A percentile compares a stretch with the other conserved stretches of the same genome.
phyloP scores from a whole-genome alignment of 129 eudicot genomes.

The Saposhnikovia divaricata region DNA sequence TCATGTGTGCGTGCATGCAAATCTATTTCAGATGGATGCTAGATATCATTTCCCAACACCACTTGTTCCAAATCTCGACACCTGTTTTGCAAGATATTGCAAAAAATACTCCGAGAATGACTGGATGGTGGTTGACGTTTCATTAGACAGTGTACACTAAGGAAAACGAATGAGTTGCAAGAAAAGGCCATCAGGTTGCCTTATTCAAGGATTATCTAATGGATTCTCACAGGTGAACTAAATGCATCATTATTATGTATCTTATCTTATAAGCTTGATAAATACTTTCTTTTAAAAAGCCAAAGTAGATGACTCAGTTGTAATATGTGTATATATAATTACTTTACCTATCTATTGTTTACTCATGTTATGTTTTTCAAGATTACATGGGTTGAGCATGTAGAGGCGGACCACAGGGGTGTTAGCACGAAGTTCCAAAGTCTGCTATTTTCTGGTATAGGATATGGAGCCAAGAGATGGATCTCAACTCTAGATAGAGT shows the following conservation, averaged over 20 bases:
- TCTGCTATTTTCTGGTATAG: conserved; percentile 36
- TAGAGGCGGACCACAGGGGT: conserved; percentile 38
- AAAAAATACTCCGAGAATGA: background rate
- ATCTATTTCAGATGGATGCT: conserved; percentile 40
- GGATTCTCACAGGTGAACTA: conserved; percentile 50
- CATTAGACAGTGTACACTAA: background rate
- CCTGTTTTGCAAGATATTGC: too few relatives aligned
- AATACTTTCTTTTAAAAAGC: too few relatives aligned
- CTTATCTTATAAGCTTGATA: background rate
- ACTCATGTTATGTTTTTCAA: background rate
- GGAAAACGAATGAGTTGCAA: conserved; percentile 10
- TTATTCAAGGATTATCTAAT: conserved; percentile 41
- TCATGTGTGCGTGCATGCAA: too few relatives aligned
- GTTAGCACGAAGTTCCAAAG: conserved; percentile 30
- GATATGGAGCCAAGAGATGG: conserved; percentile 58
- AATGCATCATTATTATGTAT: background rate
- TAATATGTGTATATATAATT: too few relatives aligned
- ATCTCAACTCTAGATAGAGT: conserved; percentile 23
- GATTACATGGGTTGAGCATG: conserved; percentile 72
- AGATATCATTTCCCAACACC: too few relatives aligned
- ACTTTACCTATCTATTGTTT: background rate
- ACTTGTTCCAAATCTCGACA: too few relatives aligned
- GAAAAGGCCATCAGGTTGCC: conserved; percentile 29
- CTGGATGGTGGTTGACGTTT: background rate
- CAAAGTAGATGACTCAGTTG: too few relatives aligned